Percentiles rank a stretch among this genome's conserved stretches.
These are phyloP conservation scores for Oryza rufipogon DNA, from an alignment of 176 grass and related monocot species.

Conservation along the genomic window DNA sequence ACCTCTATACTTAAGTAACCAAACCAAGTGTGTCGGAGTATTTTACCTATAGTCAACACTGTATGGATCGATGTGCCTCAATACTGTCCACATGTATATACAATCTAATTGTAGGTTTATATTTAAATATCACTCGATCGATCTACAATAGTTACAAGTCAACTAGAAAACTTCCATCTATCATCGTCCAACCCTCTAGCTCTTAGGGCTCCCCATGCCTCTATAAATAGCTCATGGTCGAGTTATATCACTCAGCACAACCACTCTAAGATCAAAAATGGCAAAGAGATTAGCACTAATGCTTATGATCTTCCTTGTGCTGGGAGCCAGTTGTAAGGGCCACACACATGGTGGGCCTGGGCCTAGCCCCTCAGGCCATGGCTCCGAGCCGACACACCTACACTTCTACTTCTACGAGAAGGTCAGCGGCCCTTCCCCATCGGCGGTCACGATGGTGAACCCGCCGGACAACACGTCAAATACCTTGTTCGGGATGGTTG, in stretches of 20 bases:
- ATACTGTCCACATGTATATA: background rate
- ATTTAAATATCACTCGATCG: no score
- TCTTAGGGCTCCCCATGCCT: background rate
- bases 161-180: background rate
- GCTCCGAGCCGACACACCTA: conserved; percentile 36
- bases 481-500: conserved; percentile 24
- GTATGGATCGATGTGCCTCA: background rate
- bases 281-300: background rate
- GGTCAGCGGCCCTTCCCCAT: conserved; percentile 52
- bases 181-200: background rate
- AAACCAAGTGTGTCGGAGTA: no score
- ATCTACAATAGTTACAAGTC: background rate
- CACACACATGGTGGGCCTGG: background rate
- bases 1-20: no score
- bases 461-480: conserved; percentile 4
- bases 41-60: no score
- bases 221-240: background rate
- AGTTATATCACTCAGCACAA: background rate
- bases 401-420: conserved; percentile 92
- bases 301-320: conserved; percentile 3
- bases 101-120: no score
- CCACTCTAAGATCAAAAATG: background rate
- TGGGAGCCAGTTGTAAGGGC: background rate
- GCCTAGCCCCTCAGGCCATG: background rate
- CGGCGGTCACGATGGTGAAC: conserved; percentile 29